Evolutionary conservation across 2,329 filamentous ascomycete genomes (phyloP), one percentile per base, ranked within the genome.

Genomic region (Fusarium sororula): DNA sequence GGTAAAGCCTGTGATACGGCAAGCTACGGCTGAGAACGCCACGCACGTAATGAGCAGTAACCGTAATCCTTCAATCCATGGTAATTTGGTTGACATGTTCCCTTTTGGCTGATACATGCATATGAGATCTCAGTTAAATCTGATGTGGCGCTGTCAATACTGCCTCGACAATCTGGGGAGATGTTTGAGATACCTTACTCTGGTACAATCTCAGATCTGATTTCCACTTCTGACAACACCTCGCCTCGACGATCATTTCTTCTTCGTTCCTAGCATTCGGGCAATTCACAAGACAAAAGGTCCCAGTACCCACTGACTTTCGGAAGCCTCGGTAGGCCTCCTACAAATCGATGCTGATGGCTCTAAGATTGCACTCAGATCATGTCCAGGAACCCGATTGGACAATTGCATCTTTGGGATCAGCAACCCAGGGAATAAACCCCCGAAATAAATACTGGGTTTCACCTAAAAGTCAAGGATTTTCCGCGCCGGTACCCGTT

Each of bases 301-400:
- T 9, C 28, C n/a, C 45, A 39, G 6, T 35, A 24, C 38, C 47
- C 57, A 63, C 26, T 9, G 24, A 6, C 14, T 10, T 22, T 53
- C 64, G 55, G 63, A 61, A 47, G 13, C 37, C 51, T 70, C 66
- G 67, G 67, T 24, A 39, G 30, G 22, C 30, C 37, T 42, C 13
- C 24, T 26, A 37, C 28, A 41, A 37, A 60, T 68, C 37, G 50
- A 68, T 50, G n/a, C 38, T 48, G 35, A 66, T 56, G 55, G 24
- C 20, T 48, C 41, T 11, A 35, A 58, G 32, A 58, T 50, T 50
- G 41, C n/a, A n/a, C 55, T 24, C 8, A 20, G 41, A 26, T 37
- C 32, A 20, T 15, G 24, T 37, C 5, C 32, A 50, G 24, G 14
- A 26, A 37, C 17, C 32, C 20, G 32, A 58, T 58, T 58, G 55